A percentile compares a stretch with the other conserved stretches of the same genome.
phyloP scores from a whole-genome alignment of 306 rosid species.

The Cucumis hystrix region DNA sequence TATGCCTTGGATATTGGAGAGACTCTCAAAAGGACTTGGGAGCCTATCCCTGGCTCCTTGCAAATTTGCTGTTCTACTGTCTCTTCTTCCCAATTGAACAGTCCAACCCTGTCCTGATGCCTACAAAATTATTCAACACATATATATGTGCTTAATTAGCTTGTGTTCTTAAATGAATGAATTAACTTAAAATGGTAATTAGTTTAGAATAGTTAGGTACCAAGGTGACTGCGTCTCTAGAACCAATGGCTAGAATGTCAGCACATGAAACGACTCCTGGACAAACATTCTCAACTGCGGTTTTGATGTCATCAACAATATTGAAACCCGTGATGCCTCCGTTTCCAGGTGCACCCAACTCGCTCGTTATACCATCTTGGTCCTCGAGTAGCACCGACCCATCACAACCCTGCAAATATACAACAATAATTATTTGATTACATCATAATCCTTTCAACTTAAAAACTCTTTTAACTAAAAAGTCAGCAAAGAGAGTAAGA shows the following conservation, averaged over 20 bases:
- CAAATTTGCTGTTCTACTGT: slow-evolving; percentile 16
- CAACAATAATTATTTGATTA: too few species aligned
- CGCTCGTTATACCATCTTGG: slow-evolving; percentile 14
- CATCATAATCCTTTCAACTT: too few species aligned
- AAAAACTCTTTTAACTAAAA: too few species aligned
- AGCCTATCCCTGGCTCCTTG: slow-evolving; percentile 9
- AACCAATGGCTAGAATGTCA: slow-evolving; percentile 28
- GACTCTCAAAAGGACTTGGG: slow-evolving; percentile 13
- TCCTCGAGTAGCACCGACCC: slow-evolving; percentile 29
- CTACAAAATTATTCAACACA: not conserved
- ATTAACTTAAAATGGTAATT: not conserved
- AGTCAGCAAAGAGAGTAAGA: not conserved
- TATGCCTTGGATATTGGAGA: not conserved
- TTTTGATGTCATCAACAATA: slow-evolving; percentile 30
- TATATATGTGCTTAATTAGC: not conserved
- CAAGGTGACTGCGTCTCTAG: slow-evolving; percentile 15
- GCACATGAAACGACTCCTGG: slow-evolving; percentile 42
- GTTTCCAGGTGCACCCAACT: slow-evolving; percentile 12
- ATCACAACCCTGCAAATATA: slow-evolving; percentile 28
- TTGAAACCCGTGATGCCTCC: slow-evolving; percentile 5
- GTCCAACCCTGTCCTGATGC: slow-evolving; percentile 16
- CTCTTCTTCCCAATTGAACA: slow-evolving; percentile 26
- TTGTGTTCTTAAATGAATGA: too few species aligned
- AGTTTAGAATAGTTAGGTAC: slow-evolving; percentile 1
- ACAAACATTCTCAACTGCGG: slow-evolving; percentile 29